Base-by-base conservation (phyloP, 2,329 filamentous ascomycete genomes). In the Fusarium secorum region DNA sequence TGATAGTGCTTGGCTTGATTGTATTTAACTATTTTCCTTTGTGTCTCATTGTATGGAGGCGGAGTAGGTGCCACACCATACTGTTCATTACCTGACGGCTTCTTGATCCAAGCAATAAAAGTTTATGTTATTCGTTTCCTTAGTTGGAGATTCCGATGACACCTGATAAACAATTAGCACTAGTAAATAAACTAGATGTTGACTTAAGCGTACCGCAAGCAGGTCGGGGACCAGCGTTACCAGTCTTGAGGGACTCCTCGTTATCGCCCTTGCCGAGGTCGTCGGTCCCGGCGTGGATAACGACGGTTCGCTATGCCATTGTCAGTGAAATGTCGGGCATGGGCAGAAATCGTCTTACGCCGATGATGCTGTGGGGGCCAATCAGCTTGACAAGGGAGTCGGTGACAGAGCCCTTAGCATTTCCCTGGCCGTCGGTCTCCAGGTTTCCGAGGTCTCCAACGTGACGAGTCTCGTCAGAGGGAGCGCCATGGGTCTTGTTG, bases 361-460 rank as follows among this genome's bases (percentile, higher is more conserved):
- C 96, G 78, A 99, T 91, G 78, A 99, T 90, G 86, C 93, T 97
- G 85, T 98, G 89, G 71, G 95, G 92, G 75, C 96, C 96, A 79
- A 99, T 98, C 83, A 99, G 87, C 92, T 98, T 97, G 84, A 99
- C 86, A 67, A 93, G 86, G 80, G 89, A 91, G 87, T 99, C 96
- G 74, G 86, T 85, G 75, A 93, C 86, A 76, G 89, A 89, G 79
- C 95, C 96, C 85, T 93, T 90, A 81, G 93, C 88, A 81, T 97
- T 97, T 81, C 96, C 96, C 87, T 97, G 91, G 73, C 83, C 93
- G 83, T 99, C 95, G 67, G 95, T 98, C 87, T 94, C 90, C 88
- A 98, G 90, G 91, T 99, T 99, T 81, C 96, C 96, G 75, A 99
- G 87, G 84, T 98, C 96, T 84, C 96, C 96, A 75, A 98, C 96